phyloP scores from a whole-genome alignment of 2,329 filamentous ascomycete genomes.

The Dactylellina leptospora region DNA sequence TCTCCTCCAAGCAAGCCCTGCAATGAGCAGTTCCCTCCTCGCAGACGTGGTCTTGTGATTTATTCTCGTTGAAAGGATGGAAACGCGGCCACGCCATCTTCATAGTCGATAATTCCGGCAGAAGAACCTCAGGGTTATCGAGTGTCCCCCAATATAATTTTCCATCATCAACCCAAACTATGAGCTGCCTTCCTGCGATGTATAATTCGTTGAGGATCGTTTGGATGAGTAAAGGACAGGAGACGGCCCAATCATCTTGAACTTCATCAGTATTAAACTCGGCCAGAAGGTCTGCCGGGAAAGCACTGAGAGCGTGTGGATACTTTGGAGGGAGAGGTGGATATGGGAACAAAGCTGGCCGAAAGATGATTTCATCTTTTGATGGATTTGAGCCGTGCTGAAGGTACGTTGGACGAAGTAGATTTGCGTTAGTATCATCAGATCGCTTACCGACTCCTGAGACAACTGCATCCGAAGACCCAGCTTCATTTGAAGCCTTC shows the following conservation, averaged over 20 bases:
- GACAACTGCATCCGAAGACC: too few species aligned
- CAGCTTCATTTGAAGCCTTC: too few species aligned
- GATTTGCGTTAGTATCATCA: not conserved
- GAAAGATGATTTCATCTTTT: constrained; percentile 18
- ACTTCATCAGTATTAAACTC: not conserved
- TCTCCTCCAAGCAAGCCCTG: constrained; percentile 17
- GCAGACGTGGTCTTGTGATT: not conserved
- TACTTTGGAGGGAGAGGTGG: not conserved
- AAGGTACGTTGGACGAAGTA: not conserved
- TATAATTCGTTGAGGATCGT: constrained; percentile 19
- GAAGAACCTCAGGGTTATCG: not conserved
- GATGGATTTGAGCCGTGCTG: not conserved
- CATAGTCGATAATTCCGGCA: constrained; percentile 10
- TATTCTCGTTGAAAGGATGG: not conserved
- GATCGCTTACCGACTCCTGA: too few species aligned
- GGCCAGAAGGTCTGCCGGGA: not conserved
- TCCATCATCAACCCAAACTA: constrained; percentile 24
- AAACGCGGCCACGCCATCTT: constrained; percentile 18
- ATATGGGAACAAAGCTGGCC: not conserved
- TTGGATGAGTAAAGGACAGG: not conserved
- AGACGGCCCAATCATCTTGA: constrained; percentile 4
- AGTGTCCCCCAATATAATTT: constrained; percentile 34
- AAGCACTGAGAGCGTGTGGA: not conserved
- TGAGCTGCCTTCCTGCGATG: not conserved
- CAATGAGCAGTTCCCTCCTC: not conserved